Conservation (phyloP, 495 filamentous ascomycete genomes). For the Aspergillus nidulans region DNA sequence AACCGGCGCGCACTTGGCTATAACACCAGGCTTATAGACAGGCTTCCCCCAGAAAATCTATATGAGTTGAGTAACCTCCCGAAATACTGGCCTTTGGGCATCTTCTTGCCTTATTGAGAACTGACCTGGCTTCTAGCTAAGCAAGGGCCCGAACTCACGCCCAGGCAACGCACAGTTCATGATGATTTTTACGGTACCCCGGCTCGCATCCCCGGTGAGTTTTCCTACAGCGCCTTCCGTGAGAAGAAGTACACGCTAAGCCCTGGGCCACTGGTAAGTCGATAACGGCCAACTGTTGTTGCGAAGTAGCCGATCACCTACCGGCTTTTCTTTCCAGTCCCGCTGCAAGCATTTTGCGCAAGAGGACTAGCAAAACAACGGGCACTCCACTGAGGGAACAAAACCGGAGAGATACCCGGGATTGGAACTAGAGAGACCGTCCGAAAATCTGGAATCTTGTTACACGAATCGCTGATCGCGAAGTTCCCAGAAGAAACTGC, state of each 20-base stretch:
- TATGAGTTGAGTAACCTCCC: background rate
- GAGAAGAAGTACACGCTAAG: background rate
- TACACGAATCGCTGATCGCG: constrained; percentile 11
- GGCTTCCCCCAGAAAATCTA: background rate
- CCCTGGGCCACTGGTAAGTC: background rate
- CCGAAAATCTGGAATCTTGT: constrained; percentile 10
- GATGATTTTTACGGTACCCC: background rate
- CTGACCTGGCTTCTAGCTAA: background rate
- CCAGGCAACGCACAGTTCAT: background rate
- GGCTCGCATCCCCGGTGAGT: background rate
- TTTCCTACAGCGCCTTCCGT: background rate
- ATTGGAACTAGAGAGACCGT: background rate
- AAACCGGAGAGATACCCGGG: background rate
- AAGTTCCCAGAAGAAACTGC: background rate
- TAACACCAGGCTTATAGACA: background rate
- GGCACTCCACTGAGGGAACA: background rate
- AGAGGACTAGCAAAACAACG: background rate
- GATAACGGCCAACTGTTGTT: background rate
- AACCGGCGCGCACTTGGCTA: background rate
- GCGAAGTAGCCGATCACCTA: background rate
- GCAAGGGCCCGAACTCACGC: background rate
- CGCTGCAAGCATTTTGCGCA: background rate
- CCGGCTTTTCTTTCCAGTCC: constrained; percentile 6
- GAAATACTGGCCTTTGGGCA: background rate
- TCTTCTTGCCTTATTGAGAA: background rate